Base-by-base conservation (phyloP, 2,329 filamentous ascomycete genomes). In the Cryphonectria nitschkei region DNA sequence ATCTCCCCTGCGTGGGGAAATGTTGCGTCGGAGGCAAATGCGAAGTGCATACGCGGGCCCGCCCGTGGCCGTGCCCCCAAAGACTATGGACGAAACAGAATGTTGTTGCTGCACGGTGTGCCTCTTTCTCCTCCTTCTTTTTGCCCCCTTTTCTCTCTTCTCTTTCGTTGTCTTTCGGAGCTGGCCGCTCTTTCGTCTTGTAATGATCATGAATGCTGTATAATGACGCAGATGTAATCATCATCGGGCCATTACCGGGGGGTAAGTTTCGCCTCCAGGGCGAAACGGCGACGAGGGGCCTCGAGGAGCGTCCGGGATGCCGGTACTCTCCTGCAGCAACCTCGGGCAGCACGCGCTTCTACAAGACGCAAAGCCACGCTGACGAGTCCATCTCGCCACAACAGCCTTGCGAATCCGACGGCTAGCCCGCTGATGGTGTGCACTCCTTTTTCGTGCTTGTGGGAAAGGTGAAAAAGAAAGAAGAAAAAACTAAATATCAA, bases 331-430 rank as follows among this genome's bases (percentile, higher is more conserved):
- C 39, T 64, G 39, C 26, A 64, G 43, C 41, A 65, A 29, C 58
- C 29, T 19, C 54, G 52, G 50, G n/a, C 52, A 56, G 52, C n/a
- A 56, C n/a, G 29, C 54, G 14, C 54, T 58, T 11, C 46, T 50
- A 19, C 26, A 43, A 22, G 43, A 52, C 43, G 63, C 63, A 29
- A 65, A 65, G 63, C 63, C 63, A 52, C 63, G 62, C 62, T 65
- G 26, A 41, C 43, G 43, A 19, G 11, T 29, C n/a, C 41, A 50
- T 34, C 14, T 65, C 62, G 63, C 41, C 63, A 65, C 41, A n/a
- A 8, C 63, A 65, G 63, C n/a, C 29, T 65, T 52, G 63, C 63
- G 32, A 34, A 65, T 29, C 41, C 37, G 62, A 65, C 43, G 19
- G 43, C n/a, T 26, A 65, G 14, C 19, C 13, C 29, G 62, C 26